Percentiles rank a stretch among this genome's conserved stretches.
Evolutionary conservation across 495 filamentous ascomycete species (phyloP).

Genomic region (Tuber calosporum): DNA sequence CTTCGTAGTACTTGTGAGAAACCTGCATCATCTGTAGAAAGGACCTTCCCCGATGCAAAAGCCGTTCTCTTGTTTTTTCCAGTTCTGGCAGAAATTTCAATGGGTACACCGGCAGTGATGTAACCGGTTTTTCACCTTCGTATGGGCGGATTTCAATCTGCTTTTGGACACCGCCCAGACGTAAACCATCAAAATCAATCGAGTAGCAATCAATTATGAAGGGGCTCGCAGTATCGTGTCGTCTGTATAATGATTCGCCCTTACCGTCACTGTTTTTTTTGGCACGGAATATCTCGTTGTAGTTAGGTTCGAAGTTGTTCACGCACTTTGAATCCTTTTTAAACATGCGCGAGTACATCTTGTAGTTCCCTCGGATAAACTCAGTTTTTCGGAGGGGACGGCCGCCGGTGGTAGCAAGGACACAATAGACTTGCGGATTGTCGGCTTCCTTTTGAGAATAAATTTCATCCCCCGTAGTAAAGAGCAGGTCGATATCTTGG

Average conservation of each 20-base stretch:
- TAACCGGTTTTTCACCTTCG: neutral
- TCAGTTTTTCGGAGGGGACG: neutral
- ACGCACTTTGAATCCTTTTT: neutral
- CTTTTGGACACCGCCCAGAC: neutral
- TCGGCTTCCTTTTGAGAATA: neutral
- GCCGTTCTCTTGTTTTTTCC: neutral
- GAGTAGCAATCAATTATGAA: conserved; percentile 1
- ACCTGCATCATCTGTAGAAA: neutral
- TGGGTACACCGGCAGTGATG: neutral
- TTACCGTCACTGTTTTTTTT: neutral
- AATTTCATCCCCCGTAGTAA: neutral
- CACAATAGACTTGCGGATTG: neutral
- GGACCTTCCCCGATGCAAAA: neutral
- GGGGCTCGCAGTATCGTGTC: neutral
- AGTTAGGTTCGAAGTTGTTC: neutral
- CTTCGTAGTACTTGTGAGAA: conserved; percentile 8
- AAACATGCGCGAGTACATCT: neutral
- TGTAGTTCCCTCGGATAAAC: neutral
- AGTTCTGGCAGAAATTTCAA: neutral
- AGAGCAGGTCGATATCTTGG: neutral
- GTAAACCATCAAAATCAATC: neutral
- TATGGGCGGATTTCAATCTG: neutral
- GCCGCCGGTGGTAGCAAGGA: neutral
- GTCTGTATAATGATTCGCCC: neutral
- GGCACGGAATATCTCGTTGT: neutral